A percentile compares a stretch with the other conserved stretches of the same genome.
phyloP scores from a whole-genome alignment of 129 eudicot genomes.

The Artemisia argyi region DNA sequence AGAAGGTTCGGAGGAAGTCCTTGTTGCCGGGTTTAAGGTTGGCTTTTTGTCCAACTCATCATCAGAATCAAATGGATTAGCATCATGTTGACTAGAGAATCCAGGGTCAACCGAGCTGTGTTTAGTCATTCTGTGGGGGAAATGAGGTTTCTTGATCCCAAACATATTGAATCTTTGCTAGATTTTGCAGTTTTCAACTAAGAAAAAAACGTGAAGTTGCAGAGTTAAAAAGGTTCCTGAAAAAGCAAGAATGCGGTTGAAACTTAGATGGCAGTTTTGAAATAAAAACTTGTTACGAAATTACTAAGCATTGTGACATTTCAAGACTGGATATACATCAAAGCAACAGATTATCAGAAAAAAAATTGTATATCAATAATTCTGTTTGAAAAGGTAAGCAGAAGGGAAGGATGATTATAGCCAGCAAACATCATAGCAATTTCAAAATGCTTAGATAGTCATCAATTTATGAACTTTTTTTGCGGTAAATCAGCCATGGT shows the following conservation, averaged over 20 bases:
- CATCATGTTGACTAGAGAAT: constrained; percentile 27
- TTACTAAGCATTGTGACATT: neutral
- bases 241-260: constrained; percentile 1
- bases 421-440: neutral
- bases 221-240: constrained; percentile 2
- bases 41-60: constrained; percentile 51
- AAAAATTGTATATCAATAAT: neutral
- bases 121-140: constrained; percentile 46
- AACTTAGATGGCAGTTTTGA: constrained; percentile 6
- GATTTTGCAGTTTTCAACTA: constrained; percentile 18
- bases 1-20: constrained; percentile 64
- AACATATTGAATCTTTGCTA: constrained; percentile 46
- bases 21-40: constrained; percentile 38
- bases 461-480: neutral
- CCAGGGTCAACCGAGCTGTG: constrained; percentile 51
- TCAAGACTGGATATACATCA: neutral
- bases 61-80: constrained; percentile 85
- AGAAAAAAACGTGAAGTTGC: neutral
- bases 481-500: constrained; percentile 3
- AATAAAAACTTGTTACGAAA: neutral
- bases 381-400: neutral
- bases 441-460: neutral
- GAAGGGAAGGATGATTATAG: constrained; percentile 1
- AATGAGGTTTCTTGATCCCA: constrained; percentile 64
- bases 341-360: neutral